Evolutionary conservation across 164 flowering plant species (phyloP), one percentile per base, ranked within the genome.

Genomic region (Amborella trichopoda): DNA sequence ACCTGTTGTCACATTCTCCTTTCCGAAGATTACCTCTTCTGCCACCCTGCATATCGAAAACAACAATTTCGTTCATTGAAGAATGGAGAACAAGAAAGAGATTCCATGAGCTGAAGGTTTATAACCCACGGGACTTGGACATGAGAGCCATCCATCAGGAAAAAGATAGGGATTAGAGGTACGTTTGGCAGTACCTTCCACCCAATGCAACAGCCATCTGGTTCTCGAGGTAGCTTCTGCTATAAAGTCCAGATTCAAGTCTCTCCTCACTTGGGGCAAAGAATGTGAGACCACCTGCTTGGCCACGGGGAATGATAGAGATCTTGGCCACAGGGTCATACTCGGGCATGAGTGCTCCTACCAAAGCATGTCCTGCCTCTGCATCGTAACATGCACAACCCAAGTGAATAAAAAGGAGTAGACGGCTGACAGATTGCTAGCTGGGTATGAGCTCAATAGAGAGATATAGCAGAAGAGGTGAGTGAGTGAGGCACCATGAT

Each of bases 191-290:
- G 16, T 37, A 86, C 96, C 98, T 86, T 73, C 98, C 98, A 50
- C 98, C 98, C 10, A 91, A 80, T 36, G 96, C 96, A 61, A 86
- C 98, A n/a, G 96, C 93, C 96, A 91, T 91, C 62, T 91, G 98
- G 65, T 91, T 91, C 61, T 91, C 98, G 24, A 91, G 68, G 70
- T 91, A 86, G 79, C 94, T 83, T 67, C 88, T 71, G 56, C 98
- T 91, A 74, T 91, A 91, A 23, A 91, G 58, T 23, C 98, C 98
- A 42, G 96, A 86, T 67, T 91, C 98, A 0, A 86, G 88, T 50
- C 96, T 73, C 67, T 91, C 98, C 57, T 91, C 98, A 44, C 94
- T 83, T 23, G 98, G 98, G 46, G 94, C 94, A 48, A 91, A 83
- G 53, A 86, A 86, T 40, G 98, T 86, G 9, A 86, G 81, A 2